phyloP scores from a whole-genome alignment of 345 rosid species.

The Brassica carinata region DNA sequence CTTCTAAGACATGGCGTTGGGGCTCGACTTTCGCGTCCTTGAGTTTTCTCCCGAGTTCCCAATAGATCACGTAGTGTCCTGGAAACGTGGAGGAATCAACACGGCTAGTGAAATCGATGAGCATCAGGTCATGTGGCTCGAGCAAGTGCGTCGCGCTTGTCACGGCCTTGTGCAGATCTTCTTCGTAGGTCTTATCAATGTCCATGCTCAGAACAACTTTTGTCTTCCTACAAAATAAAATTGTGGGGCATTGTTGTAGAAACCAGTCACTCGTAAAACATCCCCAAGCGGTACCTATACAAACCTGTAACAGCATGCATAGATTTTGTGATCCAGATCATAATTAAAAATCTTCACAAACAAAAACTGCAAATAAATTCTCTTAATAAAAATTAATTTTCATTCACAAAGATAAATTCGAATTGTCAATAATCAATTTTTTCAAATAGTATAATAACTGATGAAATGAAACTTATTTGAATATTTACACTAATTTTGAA shows the following conservation, averaged over 20 bases:
- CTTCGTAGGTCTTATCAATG: constrained; percentile 86
- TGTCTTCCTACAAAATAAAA: constrained; percentile 69
- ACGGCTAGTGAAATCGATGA: constrained; percentile 78
- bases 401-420: neutral
- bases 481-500: neutral
- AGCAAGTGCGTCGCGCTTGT: constrained; percentile 54
- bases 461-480: neutral
- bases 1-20: constrained; percentile 49
- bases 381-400: neutral
- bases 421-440: too few relatives aligned
- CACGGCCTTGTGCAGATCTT: constrained; percentile 76
- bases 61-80: constrained; percentile 84
- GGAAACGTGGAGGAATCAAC: constrained; percentile 71
- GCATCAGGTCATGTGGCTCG: constrained; percentile 62
- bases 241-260: constrained; percentile 76
- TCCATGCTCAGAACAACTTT: constrained; percentile 78
- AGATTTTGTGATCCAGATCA: neutral
- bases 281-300: constrained; percentile 78
- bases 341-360: neutral
- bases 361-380: neutral
- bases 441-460: too few relatives aligned
- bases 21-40: constrained; percentile 41
- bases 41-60: constrained; percentile 60
- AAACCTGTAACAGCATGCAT: constrained; percentile 50
- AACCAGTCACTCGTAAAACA: constrained; percentile 70